phyloP scores from a whole-genome alignment of 129 eudicot genomes.

The carrot (Daucus carota) region DH1_v3.0 NC_030385.2:13213001-13213500 shows the following conservation, averaged over 20 bases:
- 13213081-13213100: conserved; percentile 14
- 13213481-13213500: conserved; percentile 44
- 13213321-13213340: conserved; percentile 27
- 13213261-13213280: too few relatives aligned
- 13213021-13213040: conserved; percentile 81
- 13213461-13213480: conserved; percentile 71
- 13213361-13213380: conserved; percentile 93
- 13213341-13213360: conserved; percentile 63
- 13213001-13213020: conserved; percentile 83
- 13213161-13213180: background rate
- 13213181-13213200: background rate
- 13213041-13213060: conserved; percentile 78
- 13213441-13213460: conserved; percentile 18
- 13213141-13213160: background rate
- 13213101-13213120: background rate
- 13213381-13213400: conserved; percentile 78
- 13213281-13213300: background rate
- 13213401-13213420: conserved; percentile 59
- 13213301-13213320: conserved; percentile 8
- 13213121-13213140: background rate
- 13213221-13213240: background rate
- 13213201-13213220: background rate
- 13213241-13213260: too few relatives aligned
- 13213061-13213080: conserved; percentile 77
- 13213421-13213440: conserved; percentile 31